Percentiles rank a stretch among this genome's conserved stretches.
phyloP scores from a whole-genome alignment of 495 filamentous ascomycete species.

The Clavariopsis aquatica region DNA sequence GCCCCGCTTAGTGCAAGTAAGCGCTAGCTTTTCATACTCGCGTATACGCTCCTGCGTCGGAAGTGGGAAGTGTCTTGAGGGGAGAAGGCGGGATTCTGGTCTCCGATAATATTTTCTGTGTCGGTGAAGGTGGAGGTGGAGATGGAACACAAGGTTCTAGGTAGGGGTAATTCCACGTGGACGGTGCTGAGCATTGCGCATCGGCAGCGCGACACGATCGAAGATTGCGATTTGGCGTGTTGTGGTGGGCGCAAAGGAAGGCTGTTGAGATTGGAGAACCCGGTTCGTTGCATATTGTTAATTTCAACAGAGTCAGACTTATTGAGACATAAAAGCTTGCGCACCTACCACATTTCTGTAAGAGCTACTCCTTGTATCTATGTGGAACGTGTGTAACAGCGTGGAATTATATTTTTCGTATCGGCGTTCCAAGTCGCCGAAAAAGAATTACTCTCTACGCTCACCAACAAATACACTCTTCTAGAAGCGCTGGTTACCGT shows the following conservation, averaged over 20 bases:
- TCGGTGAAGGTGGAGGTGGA: slow-evolving; percentile 32
- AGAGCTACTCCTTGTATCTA: no score
- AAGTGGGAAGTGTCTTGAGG: not conserved
- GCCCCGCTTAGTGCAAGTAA: slow-evolving; percentile 60
- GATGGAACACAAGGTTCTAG: slow-evolving; percentile 21
- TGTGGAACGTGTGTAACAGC: no score
- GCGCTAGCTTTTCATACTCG: slow-evolving; percentile 63
- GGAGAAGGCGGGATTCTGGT: slow-evolving; percentile 31
- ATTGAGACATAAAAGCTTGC: slow-evolving; percentile 10
- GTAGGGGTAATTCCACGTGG: slow-evolving; percentile 9
- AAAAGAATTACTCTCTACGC: no score
- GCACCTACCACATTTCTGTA: no score
- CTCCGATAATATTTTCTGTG: slow-evolving; percentile 39
- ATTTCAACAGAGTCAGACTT: slow-evolving; percentile 1
- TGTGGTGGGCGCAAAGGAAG: not conserved
- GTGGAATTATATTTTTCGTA: no score
- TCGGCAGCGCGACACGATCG: slow-evolving; percentile 19
- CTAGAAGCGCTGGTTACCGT: no score
- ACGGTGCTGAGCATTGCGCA: slow-evolving; percentile 28
- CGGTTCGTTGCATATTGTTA: not conserved
- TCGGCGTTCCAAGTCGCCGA: no score
- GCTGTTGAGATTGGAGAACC: not conserved
- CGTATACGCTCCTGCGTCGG: slow-evolving; percentile 54
- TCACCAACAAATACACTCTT: no score
- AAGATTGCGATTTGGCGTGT: not conserved